These are phyloP conservation scores for Silene latifolia DNA, from an alignment of 148 eudicot genomes.

Conservation along the genomic window DNA sequence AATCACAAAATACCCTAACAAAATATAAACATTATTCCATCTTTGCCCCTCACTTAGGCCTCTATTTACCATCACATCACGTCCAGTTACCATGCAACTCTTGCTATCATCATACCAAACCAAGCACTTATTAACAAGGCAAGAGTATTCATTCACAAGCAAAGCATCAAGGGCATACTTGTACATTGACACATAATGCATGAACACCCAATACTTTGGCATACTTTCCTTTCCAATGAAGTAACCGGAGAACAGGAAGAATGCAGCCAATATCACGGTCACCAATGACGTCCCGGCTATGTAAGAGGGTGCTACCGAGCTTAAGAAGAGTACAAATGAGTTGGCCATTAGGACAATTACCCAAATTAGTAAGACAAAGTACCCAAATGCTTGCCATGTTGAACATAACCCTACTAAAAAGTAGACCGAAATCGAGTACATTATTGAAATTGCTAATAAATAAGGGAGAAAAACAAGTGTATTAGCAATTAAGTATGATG, in stretches of 20 bases:
- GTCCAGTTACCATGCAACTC: conserved; percentile 73
- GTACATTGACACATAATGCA: conserved; percentile 91
- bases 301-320: conserved; percentile 83
- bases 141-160: conserved; percentile 83
- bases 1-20: conserved; percentile 73
- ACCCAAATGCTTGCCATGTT: conserved; percentile 67
- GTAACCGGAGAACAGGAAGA: conserved; percentile 91
- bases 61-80: conserved; percentile 67
- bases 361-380: conserved; percentile 82
- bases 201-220: conserved; percentile 80
- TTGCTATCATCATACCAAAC: conserved; percentile 66
- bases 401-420: conserved; percentile 76
- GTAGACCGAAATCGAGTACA: conserved; percentile 70
- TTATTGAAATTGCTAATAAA: conserved; percentile 49
- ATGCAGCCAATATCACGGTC: conserved; percentile 62
- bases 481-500: conserved; percentile 75
- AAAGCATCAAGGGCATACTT: conserved; percentile 86
- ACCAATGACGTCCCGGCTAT: conserved; percentile 80
- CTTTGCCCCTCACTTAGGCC: conserved; percentile 73
- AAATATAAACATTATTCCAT: conserved; percentile 69
- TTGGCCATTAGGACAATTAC: conserved; percentile 68
- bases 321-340: conserved; percentile 80
- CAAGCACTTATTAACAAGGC: conserved; percentile 59
- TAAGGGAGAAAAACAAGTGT: conserved; percentile 83
- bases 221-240: conserved; percentile 65